Evolutionary conservation across 116 monocot genomes (phyloP), one percentile per base, ranked within the genome.

Genomic region (Posidonia oceanica): DNA sequence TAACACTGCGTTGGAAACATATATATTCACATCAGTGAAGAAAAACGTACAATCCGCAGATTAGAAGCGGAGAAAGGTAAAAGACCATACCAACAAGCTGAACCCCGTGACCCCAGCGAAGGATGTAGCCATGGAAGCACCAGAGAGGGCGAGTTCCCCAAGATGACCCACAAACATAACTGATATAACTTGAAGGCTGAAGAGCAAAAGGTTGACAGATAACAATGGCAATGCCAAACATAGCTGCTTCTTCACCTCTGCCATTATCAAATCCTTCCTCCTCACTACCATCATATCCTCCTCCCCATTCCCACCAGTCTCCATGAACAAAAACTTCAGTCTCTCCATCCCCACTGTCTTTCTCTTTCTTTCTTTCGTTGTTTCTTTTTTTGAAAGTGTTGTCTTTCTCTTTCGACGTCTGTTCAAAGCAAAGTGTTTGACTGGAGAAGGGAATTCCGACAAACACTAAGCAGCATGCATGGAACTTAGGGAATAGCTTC

Each of bases 81-180:
- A 48, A 48, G 7, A 48, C 48, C 8, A 48, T 18, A 18, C 52
- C 52, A 68, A 16, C n/a, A 51, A 48, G 44, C 68, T 68, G 53
- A 68, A 68, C 14, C 53, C 68, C 54, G 68, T 54, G 53, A 68
- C 68, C 14, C 68, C 68, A 68, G 68, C 68, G 12, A 52, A 53
- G 29, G 68, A 68, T 4, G 76, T 81, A 51, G 76, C 81, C 76
- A 81, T 64, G 69, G 81, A 72, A 14, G 81, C 81, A 18, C 76
- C 76, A 20, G 81, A 56, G 23, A 76, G 69, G 20, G 76, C 20
- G 51, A 81, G 76, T 63, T 81, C 69, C 17, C 81, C 81, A 37
- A 76, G 81, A 55, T 76, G 81, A 29, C 80, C 80, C 39, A 80
- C 76, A 66, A 81, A 76, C 76, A 81, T 76, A 54, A 76, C 68